Conservation (phyloP, 106 monocot species). For the Dendrobium officinale region DNA sequence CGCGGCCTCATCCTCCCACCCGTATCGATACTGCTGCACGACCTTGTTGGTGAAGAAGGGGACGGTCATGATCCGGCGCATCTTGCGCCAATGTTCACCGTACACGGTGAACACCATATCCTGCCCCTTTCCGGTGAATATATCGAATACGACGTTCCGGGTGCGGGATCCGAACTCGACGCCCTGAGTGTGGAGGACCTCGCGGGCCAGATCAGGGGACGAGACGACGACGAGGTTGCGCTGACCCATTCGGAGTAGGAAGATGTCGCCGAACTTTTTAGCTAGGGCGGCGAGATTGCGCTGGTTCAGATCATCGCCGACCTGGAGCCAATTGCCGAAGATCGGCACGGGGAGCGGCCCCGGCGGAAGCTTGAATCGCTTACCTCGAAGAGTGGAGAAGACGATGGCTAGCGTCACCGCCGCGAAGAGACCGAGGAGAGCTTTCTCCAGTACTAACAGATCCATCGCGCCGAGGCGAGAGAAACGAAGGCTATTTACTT, state of each 20-base stretch:
- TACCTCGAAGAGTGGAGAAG: conserved; percentile 25
- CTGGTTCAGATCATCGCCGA: conserved; percentile 57
- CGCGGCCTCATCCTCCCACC: conserved; percentile 41
- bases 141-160: conserved; percentile 52
- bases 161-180: conserved; percentile 61
- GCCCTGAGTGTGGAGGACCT: conserved; percentile 55
- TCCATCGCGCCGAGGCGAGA: conserved; percentile 23
- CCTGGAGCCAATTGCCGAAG: conserved; percentile 61
- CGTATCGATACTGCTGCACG: conserved; percentile 39
- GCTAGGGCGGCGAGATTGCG: conserved; percentile 33
- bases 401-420: conserved; percentile 26
- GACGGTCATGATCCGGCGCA: conserved; percentile 59
- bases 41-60: conserved; percentile 72
- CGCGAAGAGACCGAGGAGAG: conserved; percentile 39
- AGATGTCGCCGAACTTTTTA: conserved; percentile 32
- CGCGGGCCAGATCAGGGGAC: conserved; percentile 39
- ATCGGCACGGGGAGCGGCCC: conserved; percentile 43
- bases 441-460: conserved; percentile 34
- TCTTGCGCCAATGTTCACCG: conserved; percentile 64
- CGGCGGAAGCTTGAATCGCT: conserved; percentile 30
- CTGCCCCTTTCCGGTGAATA: conserved; percentile 56
- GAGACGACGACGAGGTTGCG: conserved; percentile 51
- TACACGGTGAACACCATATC: conserved; percentile 71
- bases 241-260: conserved; percentile 47
- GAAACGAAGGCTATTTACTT: no score